Percentiles rank a stretch among this genome's conserved stretches.
Evolutionary conservation across 2,329 filamentous ascomycete species (phyloP).

Genomic region (Apiospora saccharicola): DNA sequence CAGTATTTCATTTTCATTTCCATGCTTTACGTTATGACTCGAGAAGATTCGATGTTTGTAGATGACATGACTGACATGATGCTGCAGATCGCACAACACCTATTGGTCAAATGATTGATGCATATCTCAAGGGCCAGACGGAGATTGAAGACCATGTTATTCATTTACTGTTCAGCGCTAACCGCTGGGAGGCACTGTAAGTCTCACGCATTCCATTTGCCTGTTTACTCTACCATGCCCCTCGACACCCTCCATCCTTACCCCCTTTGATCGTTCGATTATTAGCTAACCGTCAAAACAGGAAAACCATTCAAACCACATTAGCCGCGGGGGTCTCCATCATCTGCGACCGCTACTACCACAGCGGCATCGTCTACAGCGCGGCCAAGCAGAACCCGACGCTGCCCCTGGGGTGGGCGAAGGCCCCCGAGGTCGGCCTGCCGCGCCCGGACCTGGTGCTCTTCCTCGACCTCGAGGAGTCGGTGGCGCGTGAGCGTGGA

Average conservation of each 20-base stretch:
- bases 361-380: conserved; percentile 92
- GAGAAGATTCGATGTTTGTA: neutral
- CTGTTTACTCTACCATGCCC: neutral
- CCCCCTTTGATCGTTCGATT: neutral
- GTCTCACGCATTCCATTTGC: conserved; percentile 35
- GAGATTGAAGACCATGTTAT: conserved; percentile 88
- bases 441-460: conserved; percentile 87
- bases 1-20: conserved; percentile 25
- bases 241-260: neutral
- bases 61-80: conserved; percentile 25
- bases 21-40: neutral
- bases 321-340: conserved; percentile 75
- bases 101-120: conserved; percentile 87
- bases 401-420: conserved; percentile 80
- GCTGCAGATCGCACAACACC: conserved; percentile 77
- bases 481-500: conserved; percentile 76
- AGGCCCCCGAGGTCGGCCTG: conserved; percentile 83
- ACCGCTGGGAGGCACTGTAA: conserved; percentile 80
- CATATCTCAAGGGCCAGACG: conserved; percentile 75
- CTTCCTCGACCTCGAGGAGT: conserved; percentile 83
- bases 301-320: conserved; percentile 58
- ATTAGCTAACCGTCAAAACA: conserved; percentile 35
- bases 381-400: conserved; percentile 81
- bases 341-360: conserved; percentile 92
- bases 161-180: conserved; percentile 89